Evolutionary conservation across 768 basidiomycete genomes (phyloP), one percentile per base, ranked within the genome.

Genomic region (Psilocybe cubensis): DNA sequence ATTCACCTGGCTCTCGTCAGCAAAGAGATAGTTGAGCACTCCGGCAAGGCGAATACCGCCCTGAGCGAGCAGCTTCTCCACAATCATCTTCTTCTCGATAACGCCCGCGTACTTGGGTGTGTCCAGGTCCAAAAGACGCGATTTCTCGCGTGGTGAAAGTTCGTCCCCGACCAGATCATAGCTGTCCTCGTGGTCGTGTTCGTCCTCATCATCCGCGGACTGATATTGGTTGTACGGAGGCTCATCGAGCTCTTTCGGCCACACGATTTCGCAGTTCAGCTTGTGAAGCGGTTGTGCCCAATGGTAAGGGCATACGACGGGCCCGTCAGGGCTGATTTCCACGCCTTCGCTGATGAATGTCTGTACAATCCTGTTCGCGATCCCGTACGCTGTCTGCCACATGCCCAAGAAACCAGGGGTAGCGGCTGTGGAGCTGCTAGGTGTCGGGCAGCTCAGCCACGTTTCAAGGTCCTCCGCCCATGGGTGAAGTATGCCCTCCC

Each of bases 21-120:
- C 69, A 42, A 92, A 91, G 12, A 94, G 74, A 66, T 80, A 86
- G 65, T 97, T 97, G 61, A 98, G 73, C 10, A 91, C 72, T 0
- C 85, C 92, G 1, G 95, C 96, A 23, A 96, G 84, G 21, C 96
- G 80, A 27, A 96, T 74, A 1, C 94, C 96, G 0, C 76, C 94
- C 76, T 89, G 89, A 0, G 91, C 88, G 35, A 98, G 74, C 62
- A 97, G 68, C 72, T 84, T 84, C 79, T 97, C 94, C 2, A 98
- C 63, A 31, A 94, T 73, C 81, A 87, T 85, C 57, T 82, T 73
- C 21, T 85, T 72, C 58, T 76, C 78, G 62, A 98, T 86, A 35
- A 74, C 73, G 0, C 90, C 92, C 1, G 88, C 75, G 66, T 97
- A 98, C 50, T 85, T 75, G 0, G 91, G 85, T 14, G 91, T 94